These are phyloP conservation scores for Cyberlindnera maclurae DNA, from an alignment of 805 yeast genomes.

Conservation along the genomic window DNA sequence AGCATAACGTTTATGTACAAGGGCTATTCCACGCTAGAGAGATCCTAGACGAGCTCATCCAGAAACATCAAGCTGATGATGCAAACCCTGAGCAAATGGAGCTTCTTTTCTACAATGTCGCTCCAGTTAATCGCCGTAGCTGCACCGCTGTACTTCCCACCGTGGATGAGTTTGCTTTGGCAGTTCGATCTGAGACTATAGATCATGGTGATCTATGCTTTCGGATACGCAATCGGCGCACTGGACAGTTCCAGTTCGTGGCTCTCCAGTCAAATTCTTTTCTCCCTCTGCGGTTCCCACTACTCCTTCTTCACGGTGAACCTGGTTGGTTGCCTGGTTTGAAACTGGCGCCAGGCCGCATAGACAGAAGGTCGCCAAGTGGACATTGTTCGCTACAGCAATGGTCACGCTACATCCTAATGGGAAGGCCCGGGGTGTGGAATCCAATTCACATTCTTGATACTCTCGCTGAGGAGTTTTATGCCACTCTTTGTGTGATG, in stretches of 20 bases:
- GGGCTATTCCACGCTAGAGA: too few species aligned
- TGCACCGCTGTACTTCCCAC: background rate
- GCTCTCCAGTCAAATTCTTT: background rate
- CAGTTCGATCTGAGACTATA: background rate
- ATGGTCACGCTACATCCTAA: too few species aligned
- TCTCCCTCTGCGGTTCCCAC: background rate
- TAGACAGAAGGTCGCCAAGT: background rate
- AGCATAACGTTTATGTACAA: too few species aligned
- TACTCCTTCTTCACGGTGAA: background rate
- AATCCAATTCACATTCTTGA: background rate
- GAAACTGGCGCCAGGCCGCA: background rate
- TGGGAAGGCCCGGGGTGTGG: background rate
- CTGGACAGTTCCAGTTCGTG: background rate
- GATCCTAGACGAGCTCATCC: too few species aligned
- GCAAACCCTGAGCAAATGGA: too few species aligned
- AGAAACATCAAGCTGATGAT: too few species aligned
- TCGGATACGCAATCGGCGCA: background rate
- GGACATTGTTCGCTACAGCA: background rate
- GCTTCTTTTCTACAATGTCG: too few species aligned
- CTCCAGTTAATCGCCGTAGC: background rate
- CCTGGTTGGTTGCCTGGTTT: background rate
- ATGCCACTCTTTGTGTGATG: too few species aligned
- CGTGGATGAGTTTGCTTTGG: conserved; percentile 1
- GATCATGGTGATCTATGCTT: background rate
- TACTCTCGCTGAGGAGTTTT: background rate